Conservation (phyloP, 495 filamentous ascomycete species). For the Friedmanniomyces simplex region DNA sequence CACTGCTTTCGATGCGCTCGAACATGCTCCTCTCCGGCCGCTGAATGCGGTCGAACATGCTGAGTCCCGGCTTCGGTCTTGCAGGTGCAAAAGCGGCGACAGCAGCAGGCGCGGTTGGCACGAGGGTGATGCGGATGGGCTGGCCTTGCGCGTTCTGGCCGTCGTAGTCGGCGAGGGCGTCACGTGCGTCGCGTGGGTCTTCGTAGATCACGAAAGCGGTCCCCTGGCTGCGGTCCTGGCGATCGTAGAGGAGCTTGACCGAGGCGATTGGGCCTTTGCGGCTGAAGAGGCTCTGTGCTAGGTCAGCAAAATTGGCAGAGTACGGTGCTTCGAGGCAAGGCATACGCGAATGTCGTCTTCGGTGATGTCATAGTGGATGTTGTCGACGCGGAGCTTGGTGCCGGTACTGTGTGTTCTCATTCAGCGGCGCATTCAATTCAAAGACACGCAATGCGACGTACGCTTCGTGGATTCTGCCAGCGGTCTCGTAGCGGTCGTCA, state of each 20-base stretch:
- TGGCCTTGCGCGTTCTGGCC: constrained; percentile 86
- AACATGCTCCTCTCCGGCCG: constrained; percentile 18
- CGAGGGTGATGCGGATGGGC: constrained; percentile 68
- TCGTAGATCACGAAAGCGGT: constrained; percentile 77
- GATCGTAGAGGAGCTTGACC: constrained; percentile 72
- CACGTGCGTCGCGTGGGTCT: constrained; percentile 53
- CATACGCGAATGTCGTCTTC: constrained; percentile 67
- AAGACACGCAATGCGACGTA: constrained; percentile 1
- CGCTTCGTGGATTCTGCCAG: neutral
- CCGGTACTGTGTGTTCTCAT: constrained; percentile 35
- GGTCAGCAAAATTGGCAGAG: neutral
- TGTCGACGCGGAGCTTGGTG: constrained; percentile 74
- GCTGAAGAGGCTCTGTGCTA: constrained; percentile 63
- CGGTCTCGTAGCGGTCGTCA: constrained; percentile 14
- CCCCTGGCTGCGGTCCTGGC: constrained; percentile 81
- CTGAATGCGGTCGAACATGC: constrained; percentile 69
- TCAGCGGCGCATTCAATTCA: too few relatives aligned
- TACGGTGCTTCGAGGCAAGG: neutral
- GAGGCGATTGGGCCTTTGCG: constrained; percentile 63
- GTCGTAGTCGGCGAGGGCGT: constrained; percentile 72
- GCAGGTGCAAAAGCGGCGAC: constrained; percentile 31
- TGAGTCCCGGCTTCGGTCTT: constrained; percentile 29
- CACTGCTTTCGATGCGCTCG: constrained; percentile 13
- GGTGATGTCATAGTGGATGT: constrained; percentile 87
- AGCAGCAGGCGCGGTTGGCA: constrained; percentile 43